Conservation (phyloP, 306 rosid genomes). For the Ormosia semicastrata region DNA sequence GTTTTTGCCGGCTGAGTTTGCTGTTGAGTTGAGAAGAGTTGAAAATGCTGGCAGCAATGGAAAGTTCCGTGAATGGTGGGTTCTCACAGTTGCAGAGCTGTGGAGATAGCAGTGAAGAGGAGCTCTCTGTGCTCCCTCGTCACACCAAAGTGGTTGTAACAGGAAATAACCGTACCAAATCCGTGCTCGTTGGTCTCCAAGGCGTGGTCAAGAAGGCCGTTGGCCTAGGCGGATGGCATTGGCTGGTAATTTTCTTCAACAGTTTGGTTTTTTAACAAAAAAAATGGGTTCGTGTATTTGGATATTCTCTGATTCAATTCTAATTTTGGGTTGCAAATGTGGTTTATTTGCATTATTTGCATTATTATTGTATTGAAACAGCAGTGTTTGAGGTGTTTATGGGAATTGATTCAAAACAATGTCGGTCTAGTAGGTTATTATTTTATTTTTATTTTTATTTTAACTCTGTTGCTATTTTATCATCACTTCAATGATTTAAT, state of each 20-base stretch:
- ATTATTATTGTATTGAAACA: neutral
- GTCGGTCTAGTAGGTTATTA: slow-evolving; percentile 10
- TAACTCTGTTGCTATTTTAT: neutral
- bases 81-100: slow-evolving; percentile 87
- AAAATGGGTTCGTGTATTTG: neutral
- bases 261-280: neutral
- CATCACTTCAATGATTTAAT: neutral
- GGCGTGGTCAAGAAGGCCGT: slow-evolving; percentile 99
- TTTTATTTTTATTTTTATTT: neutral
- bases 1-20: neutral
- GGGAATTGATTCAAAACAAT: slow-evolving; percentile 27
- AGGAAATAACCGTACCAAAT: slow-evolving; percentile 94
- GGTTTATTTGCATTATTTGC: slow-evolving; percentile 7
- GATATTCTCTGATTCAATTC: neutral
- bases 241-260: slow-evolving; percentile 58
- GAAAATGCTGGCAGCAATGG: slow-evolving; percentile 86
- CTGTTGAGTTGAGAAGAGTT: neutral
- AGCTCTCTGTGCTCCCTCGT: slow-evolving; percentile 93
- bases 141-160: slow-evolving; percentile 97
- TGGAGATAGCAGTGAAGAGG: slow-evolving; percentile 97
- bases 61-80: slow-evolving; percentile 80
- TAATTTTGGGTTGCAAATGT: slow-evolving; percentile 19
- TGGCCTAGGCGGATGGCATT: slow-evolving; percentile 98
- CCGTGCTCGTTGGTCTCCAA: slow-evolving; percentile 94
- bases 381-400: neutral